Conservation (phyloP, 306 rosid genomes). For the Delonix regia region DNA sequence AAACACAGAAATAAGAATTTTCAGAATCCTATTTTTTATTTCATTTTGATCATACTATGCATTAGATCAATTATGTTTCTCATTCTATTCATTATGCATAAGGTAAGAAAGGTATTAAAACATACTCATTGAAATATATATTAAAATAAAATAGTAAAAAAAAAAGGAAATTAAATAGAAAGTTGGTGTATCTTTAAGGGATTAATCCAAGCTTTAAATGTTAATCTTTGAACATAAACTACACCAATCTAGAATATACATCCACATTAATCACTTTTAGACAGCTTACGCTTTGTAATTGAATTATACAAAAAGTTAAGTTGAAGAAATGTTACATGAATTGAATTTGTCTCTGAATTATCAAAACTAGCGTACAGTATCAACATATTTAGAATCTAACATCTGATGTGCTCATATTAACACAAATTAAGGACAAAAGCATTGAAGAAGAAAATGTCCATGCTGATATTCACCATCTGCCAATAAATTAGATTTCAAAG, state of each 20-base stretch:
- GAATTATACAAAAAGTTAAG: neutral
- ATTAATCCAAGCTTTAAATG: neutral
- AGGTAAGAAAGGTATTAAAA: no score
- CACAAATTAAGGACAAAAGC: neutral
- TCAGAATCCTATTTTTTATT: neutral
- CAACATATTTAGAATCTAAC: neutral
- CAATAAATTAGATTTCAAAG: constrained; percentile 20
- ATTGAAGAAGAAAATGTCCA: neutral
- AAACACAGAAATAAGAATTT: neutral
- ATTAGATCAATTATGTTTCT: no score
- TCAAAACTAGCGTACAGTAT: neutral
- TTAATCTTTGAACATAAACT: neutral
- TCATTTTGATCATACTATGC: neutral
- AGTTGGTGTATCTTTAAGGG: neutral
- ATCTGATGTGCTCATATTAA: neutral
- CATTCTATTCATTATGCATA: no score
- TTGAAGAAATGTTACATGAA: neutral
- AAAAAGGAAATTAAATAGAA: no score
- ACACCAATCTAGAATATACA: no score
- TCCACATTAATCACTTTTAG: no score
- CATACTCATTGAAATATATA: no score
- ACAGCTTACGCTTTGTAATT: neutral
- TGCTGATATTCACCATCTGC: constrained; percentile 32
- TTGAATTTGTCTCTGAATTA: neutral
- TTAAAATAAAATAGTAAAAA: neutral